Percentiles rank a stretch among this genome's conserved stretches.
Evolutionary conservation across 2,329 filamentous ascomycete genomes (phyloP).

Genomic region (Stagonosporopsis rhizophila): DNA sequence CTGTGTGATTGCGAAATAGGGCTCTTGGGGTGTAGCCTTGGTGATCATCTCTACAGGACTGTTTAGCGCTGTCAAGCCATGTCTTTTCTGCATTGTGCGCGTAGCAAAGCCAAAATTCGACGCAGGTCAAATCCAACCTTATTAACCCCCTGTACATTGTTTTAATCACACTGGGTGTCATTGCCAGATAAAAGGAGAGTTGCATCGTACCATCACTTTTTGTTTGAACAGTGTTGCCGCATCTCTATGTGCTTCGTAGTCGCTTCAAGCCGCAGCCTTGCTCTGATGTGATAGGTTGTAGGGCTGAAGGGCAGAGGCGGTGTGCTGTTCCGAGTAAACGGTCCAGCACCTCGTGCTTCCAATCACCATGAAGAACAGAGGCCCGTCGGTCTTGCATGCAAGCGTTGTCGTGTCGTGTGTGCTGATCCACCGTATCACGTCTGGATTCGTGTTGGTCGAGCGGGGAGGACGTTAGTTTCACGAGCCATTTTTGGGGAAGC

Average conservation of each 20-base stretch:
- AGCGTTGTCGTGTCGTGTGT: constrained; percentile 2
- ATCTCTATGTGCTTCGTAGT: not conserved
- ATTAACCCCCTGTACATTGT: not conserved
- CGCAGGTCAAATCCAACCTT: not conserved
- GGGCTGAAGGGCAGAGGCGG: constrained; percentile 4
- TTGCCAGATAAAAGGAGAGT: not conserved
- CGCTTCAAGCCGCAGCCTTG: not conserved
- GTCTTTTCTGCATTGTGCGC: not conserved
- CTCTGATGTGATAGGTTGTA: not conserved
- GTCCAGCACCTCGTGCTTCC: not conserved
- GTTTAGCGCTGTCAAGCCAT: not conserved
- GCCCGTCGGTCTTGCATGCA: not conserved
- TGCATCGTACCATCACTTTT: not conserved
- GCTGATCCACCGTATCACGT: constrained; percentile 9
- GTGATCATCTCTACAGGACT: not conserved
- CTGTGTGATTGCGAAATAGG: too few species aligned
- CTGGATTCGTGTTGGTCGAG: constrained; percentile 2
- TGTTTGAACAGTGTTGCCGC: not conserved
- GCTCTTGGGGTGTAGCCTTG: not conserved
- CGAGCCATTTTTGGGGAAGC: not conserved
- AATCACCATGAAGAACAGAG: not conserved
- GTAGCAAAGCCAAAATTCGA: not conserved
- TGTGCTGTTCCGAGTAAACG: constrained; percentile 3
- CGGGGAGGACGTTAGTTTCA: constrained; percentile 7
- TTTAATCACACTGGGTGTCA: not conserved